These are phyloP conservation scores for Epichloe festucae DNA, from an alignment of 2,329 filamentous ascomycete species.

Conservation along the genomic window DNA sequence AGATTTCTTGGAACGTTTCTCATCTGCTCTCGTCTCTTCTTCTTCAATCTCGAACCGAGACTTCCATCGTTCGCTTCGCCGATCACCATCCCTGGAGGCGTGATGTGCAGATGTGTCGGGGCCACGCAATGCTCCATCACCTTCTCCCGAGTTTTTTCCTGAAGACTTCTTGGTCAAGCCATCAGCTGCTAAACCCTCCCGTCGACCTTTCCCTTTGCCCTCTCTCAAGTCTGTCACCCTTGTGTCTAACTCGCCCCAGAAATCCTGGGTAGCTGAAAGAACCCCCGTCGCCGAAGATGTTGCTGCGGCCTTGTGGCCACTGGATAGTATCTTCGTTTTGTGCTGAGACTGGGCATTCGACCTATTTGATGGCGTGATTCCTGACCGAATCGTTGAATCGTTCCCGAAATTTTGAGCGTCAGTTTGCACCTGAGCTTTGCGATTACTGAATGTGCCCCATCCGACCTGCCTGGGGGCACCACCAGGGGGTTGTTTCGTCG, in stretches of 20 bases:
- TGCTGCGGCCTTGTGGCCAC: background rate
- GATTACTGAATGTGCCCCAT: constrained; percentile 13
- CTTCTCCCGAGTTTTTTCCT: background rate
- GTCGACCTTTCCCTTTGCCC: constrained; percentile 2
- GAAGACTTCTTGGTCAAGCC: background rate
- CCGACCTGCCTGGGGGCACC: constrained; percentile 6
- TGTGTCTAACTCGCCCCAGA: constrained; percentile 15
- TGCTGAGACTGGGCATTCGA: background rate
- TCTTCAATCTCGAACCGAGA: constrained; percentile 20
- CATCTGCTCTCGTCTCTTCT: constrained; percentile 9
- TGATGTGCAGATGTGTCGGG: background rate
- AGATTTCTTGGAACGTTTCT: constrained; percentile 13
- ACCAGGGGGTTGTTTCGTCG: constrained; percentile 1
- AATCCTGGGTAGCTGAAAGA: constrained; percentile 7
- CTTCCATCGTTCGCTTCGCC: constrained; percentile 13
- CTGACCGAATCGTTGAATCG: constrained; percentile 8
- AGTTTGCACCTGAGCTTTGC: constrained; percentile 7
- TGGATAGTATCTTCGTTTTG: background rate
- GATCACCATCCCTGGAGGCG: constrained; percentile 2
- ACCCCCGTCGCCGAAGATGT: background rate
- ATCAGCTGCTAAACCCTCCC: background rate
- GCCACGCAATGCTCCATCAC: background rate
- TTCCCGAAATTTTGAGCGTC: constrained; percentile 7
- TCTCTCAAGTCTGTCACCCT: constrained; percentile 9
- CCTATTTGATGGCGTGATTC: constrained; percentile 7